Conservation (phyloP, 495 filamentous ascomycete genomes). For the Pseudoneurospora amorphoporcata region DNA sequence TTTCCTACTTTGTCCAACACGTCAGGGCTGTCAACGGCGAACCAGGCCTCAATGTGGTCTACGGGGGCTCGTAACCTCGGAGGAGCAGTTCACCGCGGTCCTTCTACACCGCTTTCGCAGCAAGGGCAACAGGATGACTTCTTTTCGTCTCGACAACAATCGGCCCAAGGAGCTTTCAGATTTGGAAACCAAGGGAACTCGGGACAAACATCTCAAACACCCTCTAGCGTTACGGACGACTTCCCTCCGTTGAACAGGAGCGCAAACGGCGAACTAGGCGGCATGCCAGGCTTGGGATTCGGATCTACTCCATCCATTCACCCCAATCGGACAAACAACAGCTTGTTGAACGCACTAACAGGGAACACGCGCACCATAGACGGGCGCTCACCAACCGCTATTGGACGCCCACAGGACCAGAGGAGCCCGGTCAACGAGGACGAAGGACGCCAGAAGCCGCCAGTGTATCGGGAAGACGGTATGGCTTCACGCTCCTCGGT, state of each 20-base stretch:
- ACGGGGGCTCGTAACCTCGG: conserved; percentile 31
- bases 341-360: conserved; percentile 48
- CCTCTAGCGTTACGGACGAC: conserved; percentile 63
- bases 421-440: conserved; percentile 27
- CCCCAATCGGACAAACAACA: conserved; percentile 36
- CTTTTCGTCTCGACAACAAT: conserved; percentile 44
- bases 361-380: conserved; percentile 36
- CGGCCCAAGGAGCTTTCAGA: conserved; percentile 50
- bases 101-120: conserved; percentile 44
- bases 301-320: conserved; percentile 30
- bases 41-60: conserved; percentile 51
- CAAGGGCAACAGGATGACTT: conserved; percentile 49
- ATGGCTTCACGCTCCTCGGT: conserved; percentile 24
- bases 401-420: conserved; percentile 30
- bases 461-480: conserved; percentile 32
- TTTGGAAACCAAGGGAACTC: conserved; percentile 42
- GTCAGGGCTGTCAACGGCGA: conserved; percentile 46
- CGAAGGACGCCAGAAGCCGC: conserved; percentile 31
- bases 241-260: conserved; percentile 74
- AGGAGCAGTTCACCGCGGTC: conserved; percentile 57
- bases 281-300: conserved; percentile 57
- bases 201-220: conserved; percentile 53
- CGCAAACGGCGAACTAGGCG: conserved; percentile 56
- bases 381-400: conserved; percentile 29
- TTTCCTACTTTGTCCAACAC: conserved; percentile 72